Base-by-base conservation (phyloP, 176 grass and related monocot genomes). In the Rhynchospora breviuscula region DNA sequence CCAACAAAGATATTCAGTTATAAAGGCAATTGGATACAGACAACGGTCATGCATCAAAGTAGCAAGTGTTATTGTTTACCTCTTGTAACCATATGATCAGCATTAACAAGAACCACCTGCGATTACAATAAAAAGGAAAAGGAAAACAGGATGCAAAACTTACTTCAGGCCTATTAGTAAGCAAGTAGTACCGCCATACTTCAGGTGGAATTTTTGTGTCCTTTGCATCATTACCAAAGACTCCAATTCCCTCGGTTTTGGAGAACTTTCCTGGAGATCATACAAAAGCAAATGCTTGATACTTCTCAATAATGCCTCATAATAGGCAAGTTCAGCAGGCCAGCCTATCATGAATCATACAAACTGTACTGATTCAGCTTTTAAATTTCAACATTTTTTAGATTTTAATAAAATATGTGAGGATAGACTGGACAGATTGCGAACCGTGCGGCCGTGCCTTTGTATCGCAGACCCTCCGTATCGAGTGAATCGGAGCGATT, bases 151-250 rank as follows among this genome's bases (percentile, higher is more conserved):
- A 70, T 69, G 45, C 64, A 52, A 52, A 59, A 93, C 78, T 87
- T 45, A 98, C 95, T 88, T 95, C 95, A 80, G 95, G 92, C 44
- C 90, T 88, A 85, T 98, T 98, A 83, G 90, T 98, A 67, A 98
- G 90, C 84, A 98, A 84, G 77, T 98, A 98, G 67, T 98, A 94
- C 68, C 95, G 86, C 95, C 95, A 98, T 63, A 98, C 92, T 93
- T 94, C 90, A 74, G 92, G 51, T 62, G 92, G 86, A 90, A 98
- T 93, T 57, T 93, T 83, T 69, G 95, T 98, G 84, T 85, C 91
- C 58, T 91, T 94, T 10, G 95, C 95, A 60, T 98, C 95, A 71
- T 93, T 98, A 79, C 95, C 92, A 93, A 98, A 98, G 73, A 98
- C 90, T 84, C 95, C 95, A 70, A 98, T 84, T 88, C 95, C 95